Evolutionary conservation across 768 basidiomycete species (phyloP), one percentile per base, ranked within the genome.

Genomic region (Boletus subparvulus): DNA sequence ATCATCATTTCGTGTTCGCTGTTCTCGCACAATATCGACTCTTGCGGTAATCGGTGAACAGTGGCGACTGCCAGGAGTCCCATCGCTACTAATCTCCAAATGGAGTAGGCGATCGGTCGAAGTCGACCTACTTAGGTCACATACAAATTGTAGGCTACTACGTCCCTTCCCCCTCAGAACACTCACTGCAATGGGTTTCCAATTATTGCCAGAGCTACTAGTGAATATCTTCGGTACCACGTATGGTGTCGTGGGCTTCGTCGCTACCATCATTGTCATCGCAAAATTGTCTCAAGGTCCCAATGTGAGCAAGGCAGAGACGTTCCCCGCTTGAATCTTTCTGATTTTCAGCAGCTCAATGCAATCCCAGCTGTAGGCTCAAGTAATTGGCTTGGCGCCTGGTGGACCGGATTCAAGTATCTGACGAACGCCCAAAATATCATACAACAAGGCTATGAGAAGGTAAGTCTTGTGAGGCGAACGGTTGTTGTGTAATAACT

Each of bases 381-480:
- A 4, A 44, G 16, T 9, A 24, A 3, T 5, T 61, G 58, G 59
- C 30, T 61, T 13, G 51, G 51, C 3, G 55, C 54, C 12, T 60
- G 54, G 54, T 54, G 39, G 50, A 60, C 55, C 4, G 62, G 65
- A 8, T 43, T 62, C 8, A 64, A 43, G 19, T 68, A 46, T 46
- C 3, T 64, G 3, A 52, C 26, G 13, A 61, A 65, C 32, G 66
- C 51, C 6, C 30, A 28, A 1, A 55, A 63, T 10, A 19, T 77
- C 4, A 21, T 77, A 8, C 67, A 67, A 52, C 61, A 73, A 51
- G 74, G 75, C 0, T 74, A 71, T 21, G 51, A 64, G n/a, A 68
- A 71, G 61, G 76, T 61, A 47, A 10, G 55, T 50, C 1, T 3
- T 0, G 4, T 24, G 21, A 1, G 16, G 26, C 7, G 4, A 10